Percentiles rank a stretch among this genome's conserved stretches.
Conservation (phyloP, 2,329 filamentous ascomycete species). For the Proliferodiscus dingleyae region DNA sequence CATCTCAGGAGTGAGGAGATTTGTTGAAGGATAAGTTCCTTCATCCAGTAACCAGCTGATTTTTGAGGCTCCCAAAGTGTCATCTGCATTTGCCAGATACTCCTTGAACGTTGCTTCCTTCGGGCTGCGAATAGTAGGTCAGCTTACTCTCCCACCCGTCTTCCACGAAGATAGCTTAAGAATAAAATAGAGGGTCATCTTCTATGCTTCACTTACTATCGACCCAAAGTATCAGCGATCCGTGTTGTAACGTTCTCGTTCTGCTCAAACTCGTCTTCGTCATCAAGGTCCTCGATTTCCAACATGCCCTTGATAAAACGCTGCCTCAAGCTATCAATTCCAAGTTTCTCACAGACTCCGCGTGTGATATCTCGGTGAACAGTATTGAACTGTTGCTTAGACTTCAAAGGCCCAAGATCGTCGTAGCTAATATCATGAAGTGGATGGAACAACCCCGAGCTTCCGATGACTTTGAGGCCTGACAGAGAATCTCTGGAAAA, state of each 20-base stretch:
- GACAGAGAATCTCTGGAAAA: conserved; percentile 7
- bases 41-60: conserved; percentile 32
- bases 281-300: conserved; percentile 20
- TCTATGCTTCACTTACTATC: conserved; percentile 20
- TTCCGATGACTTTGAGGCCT: conserved; percentile 21
- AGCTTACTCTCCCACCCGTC: too few relatives aligned
- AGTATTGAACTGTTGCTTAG: conserved; percentile 12
- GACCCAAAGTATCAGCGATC: conserved; percentile 31
- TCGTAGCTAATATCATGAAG: conserved; percentile 20
- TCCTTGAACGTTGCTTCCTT: conserved; percentile 32
- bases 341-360: conserved; percentile 9
- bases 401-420: conserved; percentile 9
- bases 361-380: conserved; percentile 22
- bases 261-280: conserved; percentile 33
- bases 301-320: conserved; percentile 18
- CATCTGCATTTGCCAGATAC: conserved; percentile 35
- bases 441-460: conserved; percentile 10
- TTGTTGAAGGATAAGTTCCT: conserved; percentile 12
- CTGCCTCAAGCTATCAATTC: conserved; percentile 19
- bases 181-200: too few relatives aligned
- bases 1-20: conserved; percentile 25
- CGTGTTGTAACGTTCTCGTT: conserved; percentile 27
- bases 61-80: conserved; percentile 23
- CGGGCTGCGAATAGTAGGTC: not conserved
- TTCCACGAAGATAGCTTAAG: too few relatives aligned